Evolutionary conservation across 2,329 filamentous ascomycete genomes (phyloP).

Genomic region (Penicillium sp.): DNA sequence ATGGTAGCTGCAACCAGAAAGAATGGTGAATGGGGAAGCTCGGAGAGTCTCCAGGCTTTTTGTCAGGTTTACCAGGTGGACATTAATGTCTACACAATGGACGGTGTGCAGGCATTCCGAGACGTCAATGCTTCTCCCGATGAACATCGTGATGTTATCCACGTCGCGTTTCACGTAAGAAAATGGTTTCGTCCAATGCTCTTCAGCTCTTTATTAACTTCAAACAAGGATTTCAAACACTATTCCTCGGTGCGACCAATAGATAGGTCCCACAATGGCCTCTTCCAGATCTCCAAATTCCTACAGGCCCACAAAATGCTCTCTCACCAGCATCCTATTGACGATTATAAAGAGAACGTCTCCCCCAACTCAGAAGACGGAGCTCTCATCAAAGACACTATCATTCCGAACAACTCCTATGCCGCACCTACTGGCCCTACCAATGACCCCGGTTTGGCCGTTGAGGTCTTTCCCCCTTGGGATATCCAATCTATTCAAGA

Average conservation of each 20-base stretch:
- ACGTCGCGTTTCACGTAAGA: slow-evolving; percentile 68
- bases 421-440: slow-evolving; percentile 15
- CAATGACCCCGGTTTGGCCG: slow-evolving; percentile 25
- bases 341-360: not conserved
- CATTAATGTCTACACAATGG: slow-evolving; percentile 62
- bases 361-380: not conserved
- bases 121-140: slow-evolving; percentile 47
- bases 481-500: slow-evolving; percentile 59
- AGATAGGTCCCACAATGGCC: slow-evolving; percentile 61
- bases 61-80: slow-evolving; percentile 64
- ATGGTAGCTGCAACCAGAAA: slow-evolving; percentile 65
- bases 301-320: slow-evolving; percentile 32
- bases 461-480: slow-evolving; percentile 55
- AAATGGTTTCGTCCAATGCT: not conserved
- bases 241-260: slow-evolving; percentile 69
- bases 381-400: not conserved
- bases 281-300: slow-evolving; percentile 46
- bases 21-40: slow-evolving; percentile 66
- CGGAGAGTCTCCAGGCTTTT: slow-evolving; percentile 70
- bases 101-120: slow-evolving; percentile 48
- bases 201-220: slow-evolving; percentile 14
- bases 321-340: slow-evolving; percentile 24
- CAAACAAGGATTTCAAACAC: slow-evolving; percentile 63
- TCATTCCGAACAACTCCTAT: slow-evolving; percentile 11
- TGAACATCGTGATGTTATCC: slow-evolving; percentile 47